These are phyloP conservation scores for Solanum hybrid DNA, from an alignment of 305 asterid species.

Conservation along the genomic window DNA sequence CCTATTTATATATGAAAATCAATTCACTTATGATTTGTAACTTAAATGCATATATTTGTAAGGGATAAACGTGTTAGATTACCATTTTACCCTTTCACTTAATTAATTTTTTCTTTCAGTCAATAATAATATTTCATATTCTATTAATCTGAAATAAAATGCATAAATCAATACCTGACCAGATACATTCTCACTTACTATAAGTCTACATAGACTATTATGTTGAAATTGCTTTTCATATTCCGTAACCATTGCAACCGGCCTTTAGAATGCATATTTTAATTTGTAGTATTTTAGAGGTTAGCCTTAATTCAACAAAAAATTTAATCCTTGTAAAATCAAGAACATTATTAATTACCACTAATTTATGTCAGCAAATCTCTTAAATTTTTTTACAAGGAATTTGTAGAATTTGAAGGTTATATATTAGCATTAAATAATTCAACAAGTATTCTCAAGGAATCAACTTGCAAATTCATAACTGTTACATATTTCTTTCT, in stretches of 20 bases:
- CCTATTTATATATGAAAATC: too few species aligned
- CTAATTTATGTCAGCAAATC: not conserved
- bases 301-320: not conserved
- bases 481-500: too few species aligned
- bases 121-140: not conserved
- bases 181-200: not conserved
- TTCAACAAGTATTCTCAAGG: not conserved
- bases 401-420: not conserved
- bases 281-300: not conserved
- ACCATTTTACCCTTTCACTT: not conserved
- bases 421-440: too few species aligned
- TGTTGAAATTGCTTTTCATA: not conserved
- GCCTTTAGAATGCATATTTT: not conserved
- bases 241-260: not conserved
- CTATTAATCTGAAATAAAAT: not conserved
- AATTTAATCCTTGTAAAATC: not conserved
- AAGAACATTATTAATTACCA: not conserved
- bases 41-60: too few species aligned
- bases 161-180: not conserved
- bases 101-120: not conserved
- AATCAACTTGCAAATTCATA: too few species aligned
- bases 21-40: not conserved
- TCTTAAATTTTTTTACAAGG: not conserved
- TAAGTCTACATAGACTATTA: too few species aligned
- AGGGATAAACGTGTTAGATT: not conserved